Percentiles rank a stretch among this genome's conserved stretches.
These are phyloP conservation scores for Acorus calamus DNA, from an alignment of 106 monocot genomes.

Conservation along the genomic window DNA sequence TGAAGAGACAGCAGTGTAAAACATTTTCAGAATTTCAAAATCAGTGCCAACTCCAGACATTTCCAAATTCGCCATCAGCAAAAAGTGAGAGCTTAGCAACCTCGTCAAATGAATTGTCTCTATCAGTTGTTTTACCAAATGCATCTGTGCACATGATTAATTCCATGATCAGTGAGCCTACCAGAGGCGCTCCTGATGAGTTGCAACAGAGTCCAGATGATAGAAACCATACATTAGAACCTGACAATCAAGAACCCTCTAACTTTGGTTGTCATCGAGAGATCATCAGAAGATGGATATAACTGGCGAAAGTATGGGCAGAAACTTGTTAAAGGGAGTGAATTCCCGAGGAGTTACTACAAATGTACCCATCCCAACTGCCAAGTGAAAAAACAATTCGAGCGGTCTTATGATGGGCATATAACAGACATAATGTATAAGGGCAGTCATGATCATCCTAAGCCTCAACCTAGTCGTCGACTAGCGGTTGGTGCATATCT, in stretches of 20 bases:
- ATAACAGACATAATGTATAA: constrained; percentile 80
- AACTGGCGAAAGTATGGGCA: constrained; percentile 99
- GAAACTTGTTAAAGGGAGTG: constrained; percentile 97
- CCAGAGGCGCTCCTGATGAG: constrained; percentile 18
- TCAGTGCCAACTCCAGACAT: constrained; percentile 13
- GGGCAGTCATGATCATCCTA: constrained; percentile 87
- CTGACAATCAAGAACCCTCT: constrained; percentile 29
- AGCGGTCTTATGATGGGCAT: constrained; percentile 87
- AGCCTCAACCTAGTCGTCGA: constrained; percentile 67
- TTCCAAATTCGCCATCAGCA: constrained; percentile 10
- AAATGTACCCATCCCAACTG: constrained; percentile 99
- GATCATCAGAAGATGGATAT: constrained; percentile 80
- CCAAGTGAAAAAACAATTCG: constrained; percentile 86
- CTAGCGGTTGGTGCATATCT: constrained; percentile 42
- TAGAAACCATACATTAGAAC: constrained; percentile 13
- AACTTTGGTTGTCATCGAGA: constrained; percentile 26
- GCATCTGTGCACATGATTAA: constrained; percentile 16
- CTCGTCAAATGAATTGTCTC: constrained; percentile 22
- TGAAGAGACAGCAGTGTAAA: constrained; percentile 16
- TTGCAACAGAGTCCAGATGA: constrained; percentile 25
- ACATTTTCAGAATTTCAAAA: constrained; percentile 22
- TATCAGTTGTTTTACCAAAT: constrained; percentile 11
- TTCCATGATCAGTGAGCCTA: constrained; percentile 2
- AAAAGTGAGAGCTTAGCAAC: constrained; percentile 15
- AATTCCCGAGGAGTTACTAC: constrained; percentile 90